Evolutionary conservation across 371 early-diverging fungal species (phyloP), one percentile per base, ranked within the genome.

Genomic region (Zancudomyces culisetae): DNA sequence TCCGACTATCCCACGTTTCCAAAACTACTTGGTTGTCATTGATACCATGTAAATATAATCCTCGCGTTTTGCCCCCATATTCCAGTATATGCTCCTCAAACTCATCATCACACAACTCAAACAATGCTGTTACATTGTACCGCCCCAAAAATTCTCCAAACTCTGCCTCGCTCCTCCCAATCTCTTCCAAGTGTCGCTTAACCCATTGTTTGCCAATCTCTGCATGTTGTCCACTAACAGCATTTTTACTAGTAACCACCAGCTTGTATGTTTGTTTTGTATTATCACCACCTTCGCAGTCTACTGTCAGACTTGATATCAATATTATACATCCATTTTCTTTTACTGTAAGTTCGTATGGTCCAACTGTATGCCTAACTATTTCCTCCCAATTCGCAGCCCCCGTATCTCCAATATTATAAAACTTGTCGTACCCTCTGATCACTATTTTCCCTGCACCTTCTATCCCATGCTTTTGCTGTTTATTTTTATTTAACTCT

Each of bases 241-340:
- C 56, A 60, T 93, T 90, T 69, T 95, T 95, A 45, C 86, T 85
- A n/a, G 89, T 86, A 6, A 91, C 88, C 26, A 91, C 49, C n/a
- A 91, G 63, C 2, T 65, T 62, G n/a, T n/a, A n/a, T n/a, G n/a
- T n/a, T n/a, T n/a, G n/a, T n/a, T n/a, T n/a, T n/a, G n/a, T n/a
- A n/a, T n/a, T n/a, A n/a, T n/a, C n/a, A n/a, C n/a, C n/a, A n/a
- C n/a, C n/a, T n/a, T n/a, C n/a, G n/a, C n/a, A n/a, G 1, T 70
- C 74, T n/a, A 61, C 60, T 20, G 79, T 70, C 42, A 83, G 49
- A 2, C 80, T 83, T 12, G 85, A 62, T 50, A 86, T 77, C 48
- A 88, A 83, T 35, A 91, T 88, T 53, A 95, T 83, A 59, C 96
- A 95, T 12, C 96, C 96, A 59, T 95, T 93, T 59, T 95, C 94